Percentiles rank a stretch among this genome's conserved stretches.
These are phyloP conservation scores for Pyrus communis DNA, from an alignment of 306 rosid species.

Conservation along the genomic window DNA sequence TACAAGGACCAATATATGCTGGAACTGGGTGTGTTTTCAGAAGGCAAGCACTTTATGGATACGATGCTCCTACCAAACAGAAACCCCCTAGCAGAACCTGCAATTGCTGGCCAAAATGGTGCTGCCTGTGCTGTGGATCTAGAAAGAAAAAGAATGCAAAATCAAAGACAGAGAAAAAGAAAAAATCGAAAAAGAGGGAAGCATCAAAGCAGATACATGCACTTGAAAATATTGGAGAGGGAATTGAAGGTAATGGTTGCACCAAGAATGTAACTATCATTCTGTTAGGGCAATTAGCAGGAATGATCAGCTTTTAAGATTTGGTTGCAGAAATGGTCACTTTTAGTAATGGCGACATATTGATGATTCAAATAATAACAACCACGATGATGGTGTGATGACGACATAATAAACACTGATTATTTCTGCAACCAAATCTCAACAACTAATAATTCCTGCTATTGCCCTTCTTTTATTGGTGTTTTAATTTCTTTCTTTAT, in stretches of 20 bases:
- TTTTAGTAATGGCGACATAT: no score
- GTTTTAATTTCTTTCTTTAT: background rate
- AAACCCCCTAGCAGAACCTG: constrained; percentile 87
- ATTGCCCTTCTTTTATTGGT: background rate
- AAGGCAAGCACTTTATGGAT: constrained; percentile 83
- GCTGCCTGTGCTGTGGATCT: constrained; percentile 53
- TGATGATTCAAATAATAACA: no score
- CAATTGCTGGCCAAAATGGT: constrained; percentile 95
- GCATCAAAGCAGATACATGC: constrained; percentile 96
- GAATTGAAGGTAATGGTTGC: constrained; percentile 49
- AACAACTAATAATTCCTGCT: no score
- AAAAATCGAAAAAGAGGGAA: constrained; percentile 78
- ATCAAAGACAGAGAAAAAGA: constrained; percentile 58
- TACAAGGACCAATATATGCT: constrained; percentile 95
- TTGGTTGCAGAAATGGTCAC: no score
- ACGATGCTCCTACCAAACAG: constrained; percentile 79
- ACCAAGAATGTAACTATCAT: background rate
- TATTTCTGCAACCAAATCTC: no score
- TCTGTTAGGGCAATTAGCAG: background rate
- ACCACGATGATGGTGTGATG: no score
- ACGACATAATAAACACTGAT: no score
- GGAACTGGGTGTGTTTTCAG: constrained; percentile 98
- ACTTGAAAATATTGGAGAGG: constrained; percentile 85
- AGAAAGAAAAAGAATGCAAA: constrained; percentile 61
- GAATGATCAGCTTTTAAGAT: no score